Evolutionary conservation across 2,329 filamentous ascomycete species (phyloP), one percentile per base, ranked within the genome.

Genomic region (Sclerotinia subarctica): DNA sequence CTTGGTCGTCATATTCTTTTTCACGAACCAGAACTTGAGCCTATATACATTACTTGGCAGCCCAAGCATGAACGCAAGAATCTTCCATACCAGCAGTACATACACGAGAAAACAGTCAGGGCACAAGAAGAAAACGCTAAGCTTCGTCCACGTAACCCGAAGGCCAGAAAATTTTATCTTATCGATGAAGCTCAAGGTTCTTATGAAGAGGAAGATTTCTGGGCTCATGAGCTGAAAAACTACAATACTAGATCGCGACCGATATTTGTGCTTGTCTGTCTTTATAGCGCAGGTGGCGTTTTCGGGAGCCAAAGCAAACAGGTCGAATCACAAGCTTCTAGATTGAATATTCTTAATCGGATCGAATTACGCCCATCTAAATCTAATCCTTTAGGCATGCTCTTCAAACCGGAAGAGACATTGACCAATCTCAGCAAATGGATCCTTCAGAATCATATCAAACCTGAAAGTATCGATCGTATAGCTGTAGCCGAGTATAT

Each of bases 261-360:
- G 10, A 59, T 59, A 46, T 59, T 59, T 7, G 57, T 59, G 42
- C 42, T 59, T 59, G 57, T 15, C 19, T 59, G 57, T 8, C 57
- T 47, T 59, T 59, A 46, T 32, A 19, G 24, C 19, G 10, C 17
- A n/a, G 19, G 1, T 32, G 42, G 42, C 2, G 8, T 47, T 21
- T 21, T 24, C 19, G 19, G 8, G 17, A 59, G 15, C 10, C 42
- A 59, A 32, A 17, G 46, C 5, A 1, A 17, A 29, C 1, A 7
- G 1, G 11, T 47, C 5, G 19, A 59, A 47, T 59, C 24, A 24
- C 57, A 32, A n/a, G 42, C 24, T 47, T 59, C 24, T 42, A 59
- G n/a, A 47, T 8, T 59, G 17, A 42, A 59, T 10, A 2, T 0
- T 8, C 24, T 47, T 17, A 46, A 32, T 32, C 57, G 57, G 4